Evolutionary conservation across 208 protist species (phyloP), one percentile per base, ranked within the genome.

Genomic region (Zelonia costaricensis): DNA sequence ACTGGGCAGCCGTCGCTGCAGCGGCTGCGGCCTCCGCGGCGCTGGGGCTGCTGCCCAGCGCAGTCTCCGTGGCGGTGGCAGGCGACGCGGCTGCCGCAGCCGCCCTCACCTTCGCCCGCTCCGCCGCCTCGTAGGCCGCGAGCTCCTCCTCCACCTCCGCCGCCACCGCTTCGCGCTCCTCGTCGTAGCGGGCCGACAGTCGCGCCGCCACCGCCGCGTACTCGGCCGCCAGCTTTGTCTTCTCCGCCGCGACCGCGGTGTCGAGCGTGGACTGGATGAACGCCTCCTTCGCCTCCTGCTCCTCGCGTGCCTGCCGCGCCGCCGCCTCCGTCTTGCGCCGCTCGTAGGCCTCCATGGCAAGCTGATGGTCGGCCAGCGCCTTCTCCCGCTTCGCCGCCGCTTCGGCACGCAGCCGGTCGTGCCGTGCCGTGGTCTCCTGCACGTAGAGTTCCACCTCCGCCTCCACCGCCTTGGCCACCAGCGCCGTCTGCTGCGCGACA

Each of bases 101-200:
- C 8, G 35, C 28, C 36, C 69, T 62, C 1, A 84, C 69, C 23
- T 74, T 64, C 55, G 73, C 28, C 20, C 52, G 59, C 54, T 81
- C 67, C 12, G 65, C 65, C 18, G 45, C 38, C 49, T 78, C 77
- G 52, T 84, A 87, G 35, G 77, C 73, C 13, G 42, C 20, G 40
- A 89, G 76, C 59, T 92, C 82, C 51, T 88, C 75, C 16, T 88
- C 80, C 22, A 89, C 72, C 73, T 86, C 80, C 1, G 60, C 77
- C 46, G 70, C 62, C 42, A 82, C 54, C 7, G 64, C 66, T 10
- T 63, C 62, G 52, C 79, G 71, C 62, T 92, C 82, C 35, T 80
- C 74, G 25, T 53, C 61, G 66, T 86, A 86, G 45, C 73, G 43
- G 35, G 59, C 31, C 35, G 31, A 4, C 58, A 66, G 66, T 16